These are phyloP conservation scores for Backusella luteola DNA, from an alignment of 192 early-diverging fungal genomes.

Conservation along the genomic window DNA sequence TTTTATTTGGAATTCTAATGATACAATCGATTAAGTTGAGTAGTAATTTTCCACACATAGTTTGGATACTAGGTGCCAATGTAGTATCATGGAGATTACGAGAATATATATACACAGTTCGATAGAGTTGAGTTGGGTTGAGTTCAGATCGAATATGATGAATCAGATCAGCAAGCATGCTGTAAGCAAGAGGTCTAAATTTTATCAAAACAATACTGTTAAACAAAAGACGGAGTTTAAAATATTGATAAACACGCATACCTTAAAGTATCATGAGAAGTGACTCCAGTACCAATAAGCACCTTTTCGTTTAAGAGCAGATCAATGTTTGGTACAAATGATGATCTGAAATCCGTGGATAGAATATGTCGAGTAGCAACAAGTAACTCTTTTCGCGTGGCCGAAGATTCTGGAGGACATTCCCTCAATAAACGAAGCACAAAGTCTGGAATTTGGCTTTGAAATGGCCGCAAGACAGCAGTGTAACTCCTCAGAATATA, in stretches of 20 bases:
- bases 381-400: conserved; percentile 93
- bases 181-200: conserved; percentile 83
- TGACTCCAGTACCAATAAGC: conserved; percentile 89
- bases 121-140: conserved; percentile 72
- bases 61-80: conserved; percentile 92
- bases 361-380: conserved; percentile 94
- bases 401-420: conserved; percentile 91
- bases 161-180: conserved; percentile 93
- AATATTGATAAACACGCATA: conserved; percentile 24
- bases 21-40: conserved; percentile 89
- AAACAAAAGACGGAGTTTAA: background rate
- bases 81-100: conserved; percentile 88
- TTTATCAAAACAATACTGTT: background rate
- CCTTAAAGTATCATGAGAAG: conserved; percentile 87
- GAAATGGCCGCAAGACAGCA: conserved; percentile 62
- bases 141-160: conserved; percentile 92
- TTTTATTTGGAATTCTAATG: conserved; percentile 64
- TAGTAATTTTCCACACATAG: conserved; percentile 94
- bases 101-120: conserved; percentile 90
- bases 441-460: conserved; percentile 83
- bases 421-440: conserved; percentile 87
- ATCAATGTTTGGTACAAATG: conserved; percentile 93
- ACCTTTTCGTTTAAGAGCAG: conserved; percentile 92
- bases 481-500: conserved; percentile 89
- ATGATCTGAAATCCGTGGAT: conserved; percentile 84